Base-by-base conservation (phyloP, 495 filamentous ascomycete species). In the Aspergillus affinis region DNA sequence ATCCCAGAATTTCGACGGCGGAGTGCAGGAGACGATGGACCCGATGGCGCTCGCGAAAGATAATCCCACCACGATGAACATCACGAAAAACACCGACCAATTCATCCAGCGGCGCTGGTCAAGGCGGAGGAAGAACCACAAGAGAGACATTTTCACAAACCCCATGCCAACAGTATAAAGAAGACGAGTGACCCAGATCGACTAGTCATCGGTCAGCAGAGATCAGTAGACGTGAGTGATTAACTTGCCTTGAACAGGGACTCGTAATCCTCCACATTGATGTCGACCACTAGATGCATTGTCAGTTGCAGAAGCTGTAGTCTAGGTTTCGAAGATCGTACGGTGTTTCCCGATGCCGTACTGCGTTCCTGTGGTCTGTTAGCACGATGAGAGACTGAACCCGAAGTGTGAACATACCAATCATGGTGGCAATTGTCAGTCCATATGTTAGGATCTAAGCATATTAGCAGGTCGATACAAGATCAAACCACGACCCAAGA, bases 301-400 rank as follows among this genome's bases (percentile, higher is more conserved):
- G 46, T 48, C 20, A 48, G 46, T 17, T n/a, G 13, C 10, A 32
- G n/a, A 48, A 48, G n/a, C 20, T n/a, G 9, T 48, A 15, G n/a
- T 48, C 1, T n/a, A 21, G 46, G 20, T 48, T 48, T 48, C 6
- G 20, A 17, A 18, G n/a, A 9, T 7, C 46, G 20, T 48, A 48
- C 46, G 17, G n/a, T 48, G 46, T 21, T 48, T 48, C n/a, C 46
- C 46, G 20, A 48, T 48, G 17, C 46, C 46, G 13, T 48, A 48
- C 6, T 48, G 20, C 7, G 46, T 21, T n/a, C 46, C 46, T 48
- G 20, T 48, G 20, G 6, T 32, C n/a, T 48, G n/a, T 18, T 48
- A 48, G 15, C 46, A 18, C 3, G 46, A 21, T 3, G n/a, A 48
- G 6, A n/a, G n/a, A 15, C 8, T 48, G n/a, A 48, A 21, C 6